phyloP scores from a whole-genome alignment of 2,329 filamentous ascomycete genomes.

The Sclerotinia sclerotiorum region DNA sequence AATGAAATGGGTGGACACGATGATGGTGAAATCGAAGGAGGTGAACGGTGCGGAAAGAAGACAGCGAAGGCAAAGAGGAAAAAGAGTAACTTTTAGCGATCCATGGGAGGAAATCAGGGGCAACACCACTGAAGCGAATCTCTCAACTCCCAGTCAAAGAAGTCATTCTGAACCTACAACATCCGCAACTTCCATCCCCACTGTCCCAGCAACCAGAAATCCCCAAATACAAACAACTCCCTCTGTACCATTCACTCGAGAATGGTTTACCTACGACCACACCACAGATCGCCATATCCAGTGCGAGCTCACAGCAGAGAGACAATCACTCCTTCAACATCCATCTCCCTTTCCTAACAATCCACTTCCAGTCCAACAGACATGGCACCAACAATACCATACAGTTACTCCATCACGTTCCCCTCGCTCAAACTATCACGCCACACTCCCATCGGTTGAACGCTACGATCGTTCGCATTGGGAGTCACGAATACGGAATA shows the following conservation, averaged over 20 bases:
- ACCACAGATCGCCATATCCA: not conserved
- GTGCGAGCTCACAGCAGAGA: not conserved
- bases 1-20: not conserved
- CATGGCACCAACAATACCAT: not conserved
- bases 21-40: not conserved
- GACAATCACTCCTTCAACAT: not conserved
- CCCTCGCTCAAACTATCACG: not conserved
- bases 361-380: not conserved
- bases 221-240: not conserved
- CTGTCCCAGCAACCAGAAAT: not conserved
- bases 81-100: conserved; percentile 7
- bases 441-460: not conserved
- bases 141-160: not conserved
- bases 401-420: not conserved
- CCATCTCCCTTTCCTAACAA: not conserved
- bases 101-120: conserved; percentile 1
- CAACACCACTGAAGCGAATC: no score
- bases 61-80: not conserved
- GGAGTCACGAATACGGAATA: conserved; percentile 4
- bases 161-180: not conserved
- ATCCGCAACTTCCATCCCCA: not conserved
- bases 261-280: not conserved
- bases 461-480: conserved; percentile 6
- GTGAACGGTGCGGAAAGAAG: not conserved
- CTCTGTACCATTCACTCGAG: not conserved